phyloP scores from a whole-genome alignment of 2,329 filamentous ascomycete genomes.

The Phaeoacremonium minimum region DNA sequence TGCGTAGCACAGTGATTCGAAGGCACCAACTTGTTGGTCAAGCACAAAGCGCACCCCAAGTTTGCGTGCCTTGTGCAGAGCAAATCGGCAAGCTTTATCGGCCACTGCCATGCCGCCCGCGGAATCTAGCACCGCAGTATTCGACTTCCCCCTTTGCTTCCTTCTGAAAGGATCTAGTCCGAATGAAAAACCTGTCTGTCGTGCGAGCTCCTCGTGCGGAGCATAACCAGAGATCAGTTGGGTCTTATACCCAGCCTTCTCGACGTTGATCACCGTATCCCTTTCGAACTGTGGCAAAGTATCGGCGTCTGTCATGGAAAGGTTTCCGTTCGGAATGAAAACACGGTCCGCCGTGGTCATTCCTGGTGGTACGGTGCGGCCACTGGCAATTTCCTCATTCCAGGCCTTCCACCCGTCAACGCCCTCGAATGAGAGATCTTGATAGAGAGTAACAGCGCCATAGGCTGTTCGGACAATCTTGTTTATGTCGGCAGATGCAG shows the following conservation, averaged over 20 bases:
- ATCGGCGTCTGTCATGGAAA: conserved; percentile 18
- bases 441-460: conserved; percentile 38
- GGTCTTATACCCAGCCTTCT: conserved; percentile 23
- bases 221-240: conserved; percentile 27
- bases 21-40: conserved; percentile 20
- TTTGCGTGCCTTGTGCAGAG: conserved; percentile 32
- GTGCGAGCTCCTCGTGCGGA: conserved; percentile 19
- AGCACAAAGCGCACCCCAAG: conserved; percentile 38
- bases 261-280: conserved; percentile 28
- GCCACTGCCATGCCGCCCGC: conserved; percentile 39
- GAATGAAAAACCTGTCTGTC: conserved; percentile 19
- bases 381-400: conserved; percentile 32
- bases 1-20: conserved; percentile 19
- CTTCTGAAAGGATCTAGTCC: conserved; percentile 31
- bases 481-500: conserved; percentile 39
- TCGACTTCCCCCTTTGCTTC: conserved; percentile 16
- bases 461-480: conserved; percentile 38
- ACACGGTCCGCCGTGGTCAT: conserved; percentile 28
- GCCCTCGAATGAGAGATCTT: conserved; percentile 37
- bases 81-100: conserved; percentile 39
- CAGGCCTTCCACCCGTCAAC: conserved; percentile 35
- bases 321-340: conserved; percentile 31
- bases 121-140: conserved; percentile 36
- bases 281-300: conserved; percentile 26
- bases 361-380: conserved; percentile 25